Evolutionary conservation across 805 yeast genomes (phyloP), one percentile per base, ranked within the genome.

Genomic region (Hanseniaspora meyeri): DNA sequence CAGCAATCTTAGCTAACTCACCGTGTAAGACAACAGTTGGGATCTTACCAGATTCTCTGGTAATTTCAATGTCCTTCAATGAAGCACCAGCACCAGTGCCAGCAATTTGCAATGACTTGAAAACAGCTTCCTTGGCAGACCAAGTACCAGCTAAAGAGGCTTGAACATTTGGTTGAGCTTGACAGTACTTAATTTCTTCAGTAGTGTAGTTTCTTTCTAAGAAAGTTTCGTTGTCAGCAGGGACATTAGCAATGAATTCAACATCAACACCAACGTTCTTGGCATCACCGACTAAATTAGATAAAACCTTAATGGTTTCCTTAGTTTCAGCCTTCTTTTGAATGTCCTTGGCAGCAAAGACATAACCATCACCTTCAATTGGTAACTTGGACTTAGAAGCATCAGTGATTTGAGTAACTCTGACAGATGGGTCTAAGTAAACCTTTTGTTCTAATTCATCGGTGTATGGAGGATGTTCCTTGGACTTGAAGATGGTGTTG

Each of bases 91-190:
- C 96, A 59, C 99, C 99, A 68, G 82, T 80, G 49, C 95, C 82
- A 66, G 79, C 78, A 60, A 87, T 95, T 60, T 93, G 90, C 66
- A 93, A 76, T 19, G 96, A 87, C 76, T 93, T 93, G 83, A 93
- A 93, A 38, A 90, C 97, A 45, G 99, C 98, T 75, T 93, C 99
- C 74, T 93, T 93, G 47, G 98, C 98, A 34, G 96, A 87, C 99
- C 99, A 93, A 46, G 95, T 85, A 49, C 99, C 99, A 31, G 98
- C 89, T 72, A 79, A 93, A 3, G 97, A 87, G 14, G 97, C 87
- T 66, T 81, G 85, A 52, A 93, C 87, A 62, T 77, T 77, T 45
- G 97, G 76, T 36, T 96, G 81, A 37, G 74, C 67, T 59, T 70
- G 62, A 70, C 97, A 89, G 77, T 93, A 93, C 38, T 73, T 75